Conservation (phyloP, 345 rosid species). For the Populus nigra region DNA sequence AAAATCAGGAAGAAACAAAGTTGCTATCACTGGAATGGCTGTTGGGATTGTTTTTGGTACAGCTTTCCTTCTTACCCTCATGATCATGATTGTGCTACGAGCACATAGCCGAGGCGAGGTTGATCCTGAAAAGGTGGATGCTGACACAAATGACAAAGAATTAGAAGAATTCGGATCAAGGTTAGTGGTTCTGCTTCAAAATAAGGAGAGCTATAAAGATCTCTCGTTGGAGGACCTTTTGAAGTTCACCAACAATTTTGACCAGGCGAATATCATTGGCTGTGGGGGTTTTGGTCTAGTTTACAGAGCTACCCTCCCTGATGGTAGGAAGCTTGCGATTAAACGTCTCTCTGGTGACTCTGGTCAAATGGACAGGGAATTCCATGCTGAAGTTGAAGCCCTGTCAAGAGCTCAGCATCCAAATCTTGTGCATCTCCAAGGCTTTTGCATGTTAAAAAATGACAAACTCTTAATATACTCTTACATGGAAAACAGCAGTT, state of each 20-base stretch:
- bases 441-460: conserved; percentile 69
- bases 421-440: conserved; percentile 93
- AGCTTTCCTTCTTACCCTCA: conserved; percentile 43
- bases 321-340: conserved; percentile 77
- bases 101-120: conserved; percentile 55
- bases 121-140: conserved; percentile 65
- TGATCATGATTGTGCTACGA: conserved; percentile 47
- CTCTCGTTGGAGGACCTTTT: conserved; percentile 65
- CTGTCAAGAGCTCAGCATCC: conserved; percentile 87
- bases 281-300: conserved; percentile 98
- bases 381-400: conserved; percentile 93
- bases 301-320: conserved; percentile 74
- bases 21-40: conserved; percentile 47
- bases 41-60: conserved; percentile 59
- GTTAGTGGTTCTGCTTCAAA: conserved; percentile 59
- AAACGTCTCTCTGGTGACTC: conserved; percentile 93
- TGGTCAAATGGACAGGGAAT: conserved; percentile 94
- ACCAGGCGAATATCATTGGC: conserved; percentile 89
- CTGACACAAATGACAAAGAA: conserved; percentile 36
- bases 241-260: conserved; percentile 79
- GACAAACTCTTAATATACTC: conserved; percentile 78
- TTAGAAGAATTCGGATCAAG: conserved; percentile 50
- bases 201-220: conserved; percentile 44
- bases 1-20: conserved; percentile 36
- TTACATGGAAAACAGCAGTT: conserved; percentile 95